These are phyloP conservation scores for Linum lewisii DNA, from an alignment of 345 rosid species.

Conservation along the genomic window DNA sequence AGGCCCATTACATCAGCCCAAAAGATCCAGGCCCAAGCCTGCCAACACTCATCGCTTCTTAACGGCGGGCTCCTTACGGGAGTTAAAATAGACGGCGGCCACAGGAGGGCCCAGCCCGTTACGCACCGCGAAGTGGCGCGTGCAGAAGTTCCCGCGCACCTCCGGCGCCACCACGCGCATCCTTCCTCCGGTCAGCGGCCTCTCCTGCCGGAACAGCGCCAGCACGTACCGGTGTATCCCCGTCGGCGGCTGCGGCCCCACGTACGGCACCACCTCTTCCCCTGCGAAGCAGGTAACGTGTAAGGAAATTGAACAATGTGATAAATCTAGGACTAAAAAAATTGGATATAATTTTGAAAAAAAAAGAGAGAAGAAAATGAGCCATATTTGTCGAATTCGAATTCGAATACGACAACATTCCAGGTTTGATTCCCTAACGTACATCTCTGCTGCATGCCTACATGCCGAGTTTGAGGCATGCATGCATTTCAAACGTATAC, in stretches of 20 bases:
- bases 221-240: constrained; percentile 37
- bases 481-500: too few relatives aligned
- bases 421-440: too few relatives aligned
- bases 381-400: too few relatives aligned
- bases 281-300: too few relatives aligned
- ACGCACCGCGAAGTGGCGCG: constrained; percentile 29
- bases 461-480: too few relatives aligned
- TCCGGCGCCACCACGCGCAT: constrained; percentile 14
- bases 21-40: background rate
- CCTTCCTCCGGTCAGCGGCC: constrained; percentile 11
- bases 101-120: constrained; percentile 29
- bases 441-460: too few relatives aligned
- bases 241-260: constrained; percentile 31
- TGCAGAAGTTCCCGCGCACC: constrained; percentile 25
- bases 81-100: constrained; percentile 26
- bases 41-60: constrained; percentile 12
- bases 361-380: too few relatives aligned
- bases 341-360: background rate
- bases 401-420: too few relatives aligned
- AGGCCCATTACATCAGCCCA: background rate
- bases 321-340: too few relatives aligned
- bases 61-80: constrained; percentile 21
- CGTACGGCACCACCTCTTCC: constrained; percentile 25
- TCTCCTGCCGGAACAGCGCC: constrained; percentile 28
- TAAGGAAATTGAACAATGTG: too few relatives aligned